These are phyloP conservation scores for Zasmidium cellare DNA, from an alignment of 2,329 filamentous ascomycete species.

Conservation along the genomic window DNA sequence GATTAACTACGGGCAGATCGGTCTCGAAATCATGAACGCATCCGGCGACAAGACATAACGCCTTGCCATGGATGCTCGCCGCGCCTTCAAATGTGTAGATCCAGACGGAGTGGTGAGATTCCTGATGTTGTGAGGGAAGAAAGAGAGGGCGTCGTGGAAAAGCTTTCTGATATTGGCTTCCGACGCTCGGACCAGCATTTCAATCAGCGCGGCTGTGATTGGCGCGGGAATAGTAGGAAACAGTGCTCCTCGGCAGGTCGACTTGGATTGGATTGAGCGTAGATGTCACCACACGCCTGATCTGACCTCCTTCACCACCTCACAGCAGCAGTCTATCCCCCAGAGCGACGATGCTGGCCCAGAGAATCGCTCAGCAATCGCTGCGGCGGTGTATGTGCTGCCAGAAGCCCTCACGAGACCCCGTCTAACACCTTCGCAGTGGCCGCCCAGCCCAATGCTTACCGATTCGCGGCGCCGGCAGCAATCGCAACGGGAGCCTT, in stretches of 20 bases:
- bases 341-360: slow-evolving; percentile 43
- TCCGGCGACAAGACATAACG: slow-evolving; percentile 33
- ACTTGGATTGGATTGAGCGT: too few relatives aligned
- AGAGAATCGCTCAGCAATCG: slow-evolving; percentile 46
- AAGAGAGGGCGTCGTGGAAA: slow-evolving; percentile 12
- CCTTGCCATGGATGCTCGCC: slow-evolving; percentile 30
- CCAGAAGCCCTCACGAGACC: background rate
- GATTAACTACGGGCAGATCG: slow-evolving; percentile 55
- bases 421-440: slow-evolving; percentile 33
- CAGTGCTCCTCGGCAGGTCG: too few relatives aligned
- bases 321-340: slow-evolving; percentile 14
- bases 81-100: slow-evolving; percentile 33
- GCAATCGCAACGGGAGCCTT: slow-evolving; percentile 43
- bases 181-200: background rate
- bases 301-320: slow-evolving; percentile 21
- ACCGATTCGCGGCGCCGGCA: slow-evolving; percentile 46
- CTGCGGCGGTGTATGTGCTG: slow-evolving; percentile 33
- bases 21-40: slow-evolving; percentile 44
- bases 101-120: slow-evolving; percentile 35
- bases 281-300: slow-evolving; percentile 27
- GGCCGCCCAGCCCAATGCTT: slow-evolving; percentile 46
- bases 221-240: background rate
- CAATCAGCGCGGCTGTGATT: slow-evolving; percentile 1
- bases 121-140: slow-evolving; percentile 21
- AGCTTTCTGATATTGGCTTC: background rate